A percentile compares a stretch with the other conserved stretches of the same genome.
Conservation (phyloP, 371 early-diverging fungal genomes). For the Lichtheimia ornata region DNA sequence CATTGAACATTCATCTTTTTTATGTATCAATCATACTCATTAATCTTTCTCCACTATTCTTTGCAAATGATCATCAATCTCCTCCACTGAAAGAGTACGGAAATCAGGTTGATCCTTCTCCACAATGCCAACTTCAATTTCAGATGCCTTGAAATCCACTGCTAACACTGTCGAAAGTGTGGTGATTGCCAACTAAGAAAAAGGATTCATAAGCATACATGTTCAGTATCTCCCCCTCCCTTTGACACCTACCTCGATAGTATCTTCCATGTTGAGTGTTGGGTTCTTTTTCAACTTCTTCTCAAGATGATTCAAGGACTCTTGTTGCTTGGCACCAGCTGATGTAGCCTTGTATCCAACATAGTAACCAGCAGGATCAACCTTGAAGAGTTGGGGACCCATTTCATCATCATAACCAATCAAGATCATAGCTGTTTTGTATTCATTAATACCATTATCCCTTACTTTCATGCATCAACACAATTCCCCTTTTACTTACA, state of each 20-base stretch:
- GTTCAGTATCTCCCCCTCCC: neutral
- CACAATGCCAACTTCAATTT: slow-evolving; percentile 94
- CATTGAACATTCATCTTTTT: too few relatives aligned
- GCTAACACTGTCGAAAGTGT: slow-evolving; percentile 91
- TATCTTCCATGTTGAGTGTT: slow-evolving; percentile 79
- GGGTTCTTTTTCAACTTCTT: slow-evolving; percentile 95
- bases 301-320: slow-evolving; percentile 93
- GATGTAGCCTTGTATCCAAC: slow-evolving; percentile 96
- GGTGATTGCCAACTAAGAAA: slow-evolving; percentile 84
- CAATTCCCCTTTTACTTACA: slow-evolving; percentile 62
- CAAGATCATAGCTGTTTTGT: slow-evolving; percentile 85
- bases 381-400: slow-evolving; percentile 96
- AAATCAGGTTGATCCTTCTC: slow-evolving; percentile 75
- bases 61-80: slow-evolving; percentile 92
- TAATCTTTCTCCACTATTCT: slow-evolving; percentile 88
- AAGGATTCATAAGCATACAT: neutral
- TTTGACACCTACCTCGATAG: slow-evolving; percentile 77
- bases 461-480: neutral
- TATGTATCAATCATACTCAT: slow-evolving; percentile 3
- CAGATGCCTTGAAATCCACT: slow-evolving; percentile 92
- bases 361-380: slow-evolving; percentile 98
- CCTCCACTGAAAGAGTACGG: slow-evolving; percentile 75
- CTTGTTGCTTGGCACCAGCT: slow-evolving; percentile 98
- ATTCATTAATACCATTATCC: neutral
- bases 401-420: slow-evolving; percentile 95